Evolutionary conservation across 2,329 filamentous ascomycete genomes (phyloP).

Genomic region (Ceratocystis huliohia): DNA sequence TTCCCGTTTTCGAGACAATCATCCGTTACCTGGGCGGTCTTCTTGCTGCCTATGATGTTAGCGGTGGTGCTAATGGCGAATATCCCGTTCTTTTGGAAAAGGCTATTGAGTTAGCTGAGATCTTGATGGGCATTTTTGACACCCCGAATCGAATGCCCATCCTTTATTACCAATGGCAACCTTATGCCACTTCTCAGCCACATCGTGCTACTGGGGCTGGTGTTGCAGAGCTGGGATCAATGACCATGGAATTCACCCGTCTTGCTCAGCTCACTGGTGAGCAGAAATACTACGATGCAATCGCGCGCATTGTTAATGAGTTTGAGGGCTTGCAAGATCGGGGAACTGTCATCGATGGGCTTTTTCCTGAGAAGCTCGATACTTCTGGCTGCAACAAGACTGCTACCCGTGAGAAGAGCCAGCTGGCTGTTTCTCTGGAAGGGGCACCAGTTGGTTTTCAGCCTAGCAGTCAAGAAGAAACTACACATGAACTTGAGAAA

Average conservation of each 20-base stretch:
- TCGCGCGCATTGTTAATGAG: conserved; percentile 72
- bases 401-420: conserved; percentile 26
- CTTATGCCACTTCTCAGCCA: conserved; percentile 48
- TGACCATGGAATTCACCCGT: conserved; percentile 80
- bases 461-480: neutral
- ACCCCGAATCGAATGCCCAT: conserved; percentile 90
- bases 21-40: conserved; percentile 86
- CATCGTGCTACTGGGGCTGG: conserved; percentile 48
- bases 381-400: conserved; percentile 63
- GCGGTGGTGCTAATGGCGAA: conserved; percentile 41
- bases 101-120: conserved; percentile 64
- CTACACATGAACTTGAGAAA: neutral
- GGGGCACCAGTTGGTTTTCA: conserved; percentile 11
- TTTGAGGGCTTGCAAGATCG: conserved; percentile 61
- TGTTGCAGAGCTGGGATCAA: conserved; percentile 61
- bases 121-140: conserved; percentile 73
- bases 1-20: conserved; percentile 85
- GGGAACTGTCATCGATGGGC: conserved; percentile 56
- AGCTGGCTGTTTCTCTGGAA: conserved; percentile 10
- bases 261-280: conserved; percentile 74
- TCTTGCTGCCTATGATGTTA: conserved; percentile 75
- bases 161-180: conserved; percentile 67
- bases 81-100: conserved; percentile 63
- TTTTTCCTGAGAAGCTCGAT: conserved; percentile 68
- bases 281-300: conserved; percentile 76